Evolutionary conservation across 805 yeast species (phyloP).

Genomic region (Candida verbasci): DNA sequence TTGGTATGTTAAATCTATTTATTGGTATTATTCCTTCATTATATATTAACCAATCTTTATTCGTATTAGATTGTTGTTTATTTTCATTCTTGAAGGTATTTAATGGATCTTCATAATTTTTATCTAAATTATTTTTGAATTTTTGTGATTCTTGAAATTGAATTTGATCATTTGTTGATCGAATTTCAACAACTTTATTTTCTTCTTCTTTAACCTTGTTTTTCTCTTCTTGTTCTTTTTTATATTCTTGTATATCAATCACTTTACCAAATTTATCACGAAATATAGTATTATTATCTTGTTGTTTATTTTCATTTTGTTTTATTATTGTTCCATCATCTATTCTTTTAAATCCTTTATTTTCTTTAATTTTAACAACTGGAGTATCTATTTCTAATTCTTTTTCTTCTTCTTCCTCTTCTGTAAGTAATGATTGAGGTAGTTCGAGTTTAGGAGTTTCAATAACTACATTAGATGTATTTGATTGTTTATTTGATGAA

Average conservation of each 20-base stretch:
- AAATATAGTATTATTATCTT: conserved; percentile 38
- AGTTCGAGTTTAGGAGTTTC: conserved; percentile 9
- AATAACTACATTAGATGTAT: conserved; percentile 4
- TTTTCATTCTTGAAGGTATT: conserved; percentile 33
- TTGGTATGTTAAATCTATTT: conserved; percentile 71
- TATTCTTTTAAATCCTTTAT: conserved; percentile 34
- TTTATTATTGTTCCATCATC: conserved; percentile 20
- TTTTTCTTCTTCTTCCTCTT: conserved; percentile 8
- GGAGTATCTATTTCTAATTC: conserved; percentile 17
- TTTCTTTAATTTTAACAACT: conserved; percentile 15
- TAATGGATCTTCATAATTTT: conserved; percentile 64
- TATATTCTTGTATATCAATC: conserved; percentile 35
- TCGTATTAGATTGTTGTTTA: conserved; percentile 13
- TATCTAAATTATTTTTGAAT: conserved; percentile 19
- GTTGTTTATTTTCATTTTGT: background rate
- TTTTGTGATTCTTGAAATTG: conserved; percentile 22
- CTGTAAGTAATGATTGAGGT: background rate
- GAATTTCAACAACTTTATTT: conserved; percentile 24
- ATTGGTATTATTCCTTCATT: conserved; percentile 47
- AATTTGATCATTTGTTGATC: conserved; percentile 31
- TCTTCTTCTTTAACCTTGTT: conserved; percentile 8
- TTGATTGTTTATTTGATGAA: background rate
- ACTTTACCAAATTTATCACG: conserved; percentile 61
- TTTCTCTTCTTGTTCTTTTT: conserved; percentile 13
- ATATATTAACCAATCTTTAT: conserved; percentile 29